These are phyloP conservation scores for Apiospora sp. DNA, from an alignment of 2,329 filamentous ascomycete species.

Conservation along the genomic window DNA sequence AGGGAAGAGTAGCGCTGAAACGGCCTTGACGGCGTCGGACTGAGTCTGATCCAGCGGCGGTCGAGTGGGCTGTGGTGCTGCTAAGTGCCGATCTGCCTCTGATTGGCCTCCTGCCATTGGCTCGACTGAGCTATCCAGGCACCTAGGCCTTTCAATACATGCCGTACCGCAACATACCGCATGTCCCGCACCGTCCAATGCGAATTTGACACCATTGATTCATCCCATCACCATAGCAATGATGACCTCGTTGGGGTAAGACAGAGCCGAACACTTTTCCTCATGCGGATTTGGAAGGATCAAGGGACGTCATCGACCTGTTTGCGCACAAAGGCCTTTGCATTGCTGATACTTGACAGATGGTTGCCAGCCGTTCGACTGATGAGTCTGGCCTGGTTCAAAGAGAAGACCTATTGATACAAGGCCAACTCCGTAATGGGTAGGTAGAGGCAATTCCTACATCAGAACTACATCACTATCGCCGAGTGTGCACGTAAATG, in stretches of 20 bases:
- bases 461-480: constrained; percentile 11
- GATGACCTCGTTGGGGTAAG: constrained; percentile 5
- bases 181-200: constrained; percentile 8
- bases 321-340: neutral
- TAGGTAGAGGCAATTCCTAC: neutral
- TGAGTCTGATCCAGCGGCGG: constrained; percentile 21
- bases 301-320: constrained; percentile 1
- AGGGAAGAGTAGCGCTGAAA: constrained; percentile 23
- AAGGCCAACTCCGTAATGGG: neutral
- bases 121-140: constrained; percentile 13
- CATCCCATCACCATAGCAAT: constrained; percentile 18
- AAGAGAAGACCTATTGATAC: neutral
- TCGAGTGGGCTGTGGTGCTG: constrained; percentile 18
- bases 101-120: constrained; percentile 1
- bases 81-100: constrained; percentile 14
- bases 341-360: neutral
- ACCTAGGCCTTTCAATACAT: neutral
- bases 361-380: neutral
- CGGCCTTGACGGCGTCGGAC: constrained; percentile 18
- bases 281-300: constrained; percentile 6
- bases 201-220: constrained; percentile 12
- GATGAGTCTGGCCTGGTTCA: neutral
- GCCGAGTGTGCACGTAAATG: neutral
- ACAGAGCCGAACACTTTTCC: neutral
- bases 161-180: neutral